These are phyloP conservation scores for Auriscalpium microsporum DNA, from an alignment of 768 basidiomycete genomes.

Conservation along the genomic window DNA sequence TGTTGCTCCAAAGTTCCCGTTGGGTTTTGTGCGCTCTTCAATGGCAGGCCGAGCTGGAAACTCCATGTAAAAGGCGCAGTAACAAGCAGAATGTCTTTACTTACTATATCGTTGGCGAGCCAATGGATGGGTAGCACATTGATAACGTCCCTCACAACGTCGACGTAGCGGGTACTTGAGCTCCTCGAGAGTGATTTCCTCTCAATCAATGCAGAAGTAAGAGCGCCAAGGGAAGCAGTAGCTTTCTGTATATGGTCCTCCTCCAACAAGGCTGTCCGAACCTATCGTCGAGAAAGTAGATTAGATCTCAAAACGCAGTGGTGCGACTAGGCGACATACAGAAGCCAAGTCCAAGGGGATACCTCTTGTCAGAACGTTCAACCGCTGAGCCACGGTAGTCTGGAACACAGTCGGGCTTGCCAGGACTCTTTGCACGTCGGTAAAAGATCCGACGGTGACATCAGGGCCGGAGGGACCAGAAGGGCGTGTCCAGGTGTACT, in stretches of 20 bases:
- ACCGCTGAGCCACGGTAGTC: background rate
- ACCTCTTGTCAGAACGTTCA: conserved; percentile 3
- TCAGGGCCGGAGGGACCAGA: conserved; percentile 3
- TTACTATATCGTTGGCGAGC: conserved; percentile 49
- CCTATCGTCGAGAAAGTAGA: background rate
- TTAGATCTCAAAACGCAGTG: background rate
- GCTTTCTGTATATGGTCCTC: background rate
- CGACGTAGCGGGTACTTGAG: conserved; percentile 29
- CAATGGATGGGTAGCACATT: conserved; percentile 55
- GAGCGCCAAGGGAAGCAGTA: background rate
- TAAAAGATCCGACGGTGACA: background rate
- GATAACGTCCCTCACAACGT: conserved; percentile 62
- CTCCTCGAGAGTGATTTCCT: conserved; percentile 28
- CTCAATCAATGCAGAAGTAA: conserved; percentile 2
- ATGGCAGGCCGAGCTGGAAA: conserved; percentile 9
- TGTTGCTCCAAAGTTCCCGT: conserved; percentile 4
- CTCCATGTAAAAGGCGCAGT: background rate
- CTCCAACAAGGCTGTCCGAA: conserved; percentile 1
- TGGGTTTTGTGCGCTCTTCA: conserved; percentile 6
- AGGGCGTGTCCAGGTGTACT: conserved; percentile 60
- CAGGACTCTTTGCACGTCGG: background rate
- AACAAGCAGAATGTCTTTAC: conserved; percentile 12
- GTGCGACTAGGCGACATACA: background rate
- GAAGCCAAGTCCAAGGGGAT: conserved; percentile 1
- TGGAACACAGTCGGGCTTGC: background rate